Percentiles rank a stretch among this genome's conserved stretches.
Conservation (phyloP, 129 eudicot species). For the Centaurea solstitialis region DNA sequence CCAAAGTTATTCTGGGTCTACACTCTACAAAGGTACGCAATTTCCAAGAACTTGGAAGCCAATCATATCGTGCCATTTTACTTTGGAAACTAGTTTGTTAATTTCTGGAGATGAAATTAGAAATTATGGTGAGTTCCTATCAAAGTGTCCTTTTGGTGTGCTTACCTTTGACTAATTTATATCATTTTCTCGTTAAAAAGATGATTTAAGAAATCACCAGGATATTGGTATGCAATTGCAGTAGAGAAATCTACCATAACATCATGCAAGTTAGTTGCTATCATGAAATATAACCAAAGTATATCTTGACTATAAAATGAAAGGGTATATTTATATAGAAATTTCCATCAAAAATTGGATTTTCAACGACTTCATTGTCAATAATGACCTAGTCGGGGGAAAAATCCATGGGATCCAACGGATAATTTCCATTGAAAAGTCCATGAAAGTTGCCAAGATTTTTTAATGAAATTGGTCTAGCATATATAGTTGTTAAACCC, state of each 20-base stretch:
- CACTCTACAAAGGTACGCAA: neutral
- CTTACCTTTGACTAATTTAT: neutral
- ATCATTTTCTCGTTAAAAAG: neutral
- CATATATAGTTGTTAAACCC: too few species aligned
- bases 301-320: too few species aligned
- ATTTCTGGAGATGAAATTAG: neutral
- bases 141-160: neutral
- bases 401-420: too few species aligned
- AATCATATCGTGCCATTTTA: neutral
- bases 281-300: too few species aligned
- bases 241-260: too few species aligned
- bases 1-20: neutral
- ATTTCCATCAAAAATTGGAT: too few species aligned
- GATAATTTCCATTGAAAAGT: too few species aligned
- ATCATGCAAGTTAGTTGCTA: neutral
- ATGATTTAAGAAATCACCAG: neutral
- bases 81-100: neutral
- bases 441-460: too few species aligned
- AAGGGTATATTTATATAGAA: too few species aligned
- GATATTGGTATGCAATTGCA: neutral
- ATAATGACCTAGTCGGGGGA: too few species aligned
- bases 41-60: neutral
- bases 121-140: neutral
- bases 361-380: too few species aligned
- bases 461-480: too few species aligned